Base-by-base conservation (phyloP, 1,284 basidiomycete species). In the Athelia sp. region DNA sequence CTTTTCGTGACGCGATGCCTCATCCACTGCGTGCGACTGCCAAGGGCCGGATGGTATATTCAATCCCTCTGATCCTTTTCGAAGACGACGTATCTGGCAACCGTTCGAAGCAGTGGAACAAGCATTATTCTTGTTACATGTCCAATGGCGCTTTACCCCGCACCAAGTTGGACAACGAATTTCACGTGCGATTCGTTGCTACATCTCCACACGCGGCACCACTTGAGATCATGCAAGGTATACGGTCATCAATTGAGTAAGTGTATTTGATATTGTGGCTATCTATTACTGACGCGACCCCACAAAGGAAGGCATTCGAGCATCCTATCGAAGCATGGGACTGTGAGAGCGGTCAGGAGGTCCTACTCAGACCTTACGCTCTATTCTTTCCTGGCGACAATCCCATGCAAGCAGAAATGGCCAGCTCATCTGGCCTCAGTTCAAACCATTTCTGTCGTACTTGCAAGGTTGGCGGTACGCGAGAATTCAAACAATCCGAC, bases 361-460 rank as follows among this genome's bases (percentile, higher is more conserved):
- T 66, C 24, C 50, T 65, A 4, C 45, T 67, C 1, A 23, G 61
- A 1, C 62, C 58, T 3, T 65, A 56, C 35, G 42, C 29, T 0
- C 45, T 66, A 0, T 58, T 66, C 23, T 43, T 60, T 1, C 47
- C 60, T 1, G 65, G 66, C 1, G 60, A 70, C 45, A 70, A 70
- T 49, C 67, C 64, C 0, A 68, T 69, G 67, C 68, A 69, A 42
- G 61, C 62, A 0, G 61, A 70, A 43, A 49, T 55, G 14, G 67
- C 62, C 26, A 63, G 64, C 34, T 64, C 67, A 1, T 54, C 45
- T 15, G 61, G 65, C 0, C 48, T 68, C 0, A 53, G 49, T 0
- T 53, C 57, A 2, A 69, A 68, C 17, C 51, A 55, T 40, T 63
- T 64, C 45, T 69, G 67, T 48, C 47, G 60, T 1, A 59, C 51